Evolutionary conservation across 345 rosid species (phyloP).

Genomic region (Pugionium dolabratum): DNA sequence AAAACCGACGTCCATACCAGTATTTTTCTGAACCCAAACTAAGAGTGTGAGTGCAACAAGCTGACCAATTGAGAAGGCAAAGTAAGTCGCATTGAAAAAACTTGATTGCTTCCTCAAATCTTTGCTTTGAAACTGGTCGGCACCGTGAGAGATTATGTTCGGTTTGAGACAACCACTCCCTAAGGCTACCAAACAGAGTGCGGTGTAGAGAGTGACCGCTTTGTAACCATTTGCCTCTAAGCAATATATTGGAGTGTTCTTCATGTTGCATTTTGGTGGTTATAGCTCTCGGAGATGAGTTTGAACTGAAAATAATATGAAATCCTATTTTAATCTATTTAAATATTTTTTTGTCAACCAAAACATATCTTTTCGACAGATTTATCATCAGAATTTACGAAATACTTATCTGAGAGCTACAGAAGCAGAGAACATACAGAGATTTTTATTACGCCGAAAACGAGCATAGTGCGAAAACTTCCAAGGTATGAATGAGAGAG

Average conservation of each 20-base stretch:
- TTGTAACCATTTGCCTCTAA: conserved; percentile 69
- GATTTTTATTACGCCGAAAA: conserved; percentile 58
- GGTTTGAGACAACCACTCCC: conserved; percentile 98
- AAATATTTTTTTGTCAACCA: background rate
- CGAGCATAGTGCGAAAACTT: conserved; percentile 58
- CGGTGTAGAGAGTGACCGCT: conserved; percentile 61
- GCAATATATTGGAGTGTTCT: conserved; percentile 42
- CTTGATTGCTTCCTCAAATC: conserved; percentile 71
- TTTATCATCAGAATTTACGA: too few relatives aligned
- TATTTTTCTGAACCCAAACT: conserved; percentile 92
- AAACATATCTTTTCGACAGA: too few relatives aligned
- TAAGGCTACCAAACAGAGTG: conserved; percentile 80
- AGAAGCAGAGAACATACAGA: conserved; percentile 41
- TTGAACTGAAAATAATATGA: conserved; percentile 79
- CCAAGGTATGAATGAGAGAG: conserved; percentile 79
- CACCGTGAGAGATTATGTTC: conserved; percentile 92
- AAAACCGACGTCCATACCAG: conserved; percentile 92
- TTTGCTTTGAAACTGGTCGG: conserved; percentile 65
- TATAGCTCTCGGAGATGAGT: conserved; percentile 85
- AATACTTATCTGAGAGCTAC: too few relatives aligned
- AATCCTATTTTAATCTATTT: conserved; percentile 54
- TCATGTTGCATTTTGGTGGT: conserved; percentile 74
- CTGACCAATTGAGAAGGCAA: conserved; percentile 83
- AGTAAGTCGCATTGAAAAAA: conserved; percentile 86
- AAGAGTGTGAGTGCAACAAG: conserved; percentile 79